Evolutionary conservation across 2,329 filamentous ascomycete species (phyloP).

Genomic region (Ceratocystis papillata): DNA sequence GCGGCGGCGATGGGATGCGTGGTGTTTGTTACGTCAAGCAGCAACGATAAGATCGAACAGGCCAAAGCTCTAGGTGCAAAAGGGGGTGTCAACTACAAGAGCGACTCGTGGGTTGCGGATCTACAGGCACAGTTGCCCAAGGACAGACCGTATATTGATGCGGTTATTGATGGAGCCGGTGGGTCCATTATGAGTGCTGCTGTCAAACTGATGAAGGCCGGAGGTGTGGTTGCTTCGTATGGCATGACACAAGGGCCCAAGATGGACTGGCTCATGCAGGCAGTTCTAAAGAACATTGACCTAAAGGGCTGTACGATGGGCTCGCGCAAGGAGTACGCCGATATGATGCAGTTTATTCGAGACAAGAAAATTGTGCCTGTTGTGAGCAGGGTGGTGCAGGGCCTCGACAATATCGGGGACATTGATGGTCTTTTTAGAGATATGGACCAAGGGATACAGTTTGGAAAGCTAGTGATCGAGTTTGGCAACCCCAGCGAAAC

Average conservation of each 20-base stretch:
- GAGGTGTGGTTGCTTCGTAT: conserved; percentile 76
- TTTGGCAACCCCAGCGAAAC: conserved; percentile 37
- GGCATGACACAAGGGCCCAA: conserved; percentile 82
- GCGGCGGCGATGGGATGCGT: conserved; percentile 61
- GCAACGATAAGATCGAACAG: conserved; percentile 61
- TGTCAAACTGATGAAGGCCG: conserved; percentile 59
- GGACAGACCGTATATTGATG: conserved; percentile 61
- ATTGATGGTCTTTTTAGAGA: conserved; percentile 77
- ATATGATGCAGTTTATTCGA: conserved; percentile 76
- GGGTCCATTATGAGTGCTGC: conserved; percentile 68
- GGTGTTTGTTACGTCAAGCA: conserved; percentile 73
- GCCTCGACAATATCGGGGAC: conserved; percentile 63
- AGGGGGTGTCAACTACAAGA: conserved; percentile 75
- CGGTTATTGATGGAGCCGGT: conserved; percentile 82
- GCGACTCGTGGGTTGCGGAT: conserved; percentile 70
- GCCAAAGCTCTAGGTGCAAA: conserved; percentile 62
- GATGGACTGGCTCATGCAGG: conserved; percentile 77
- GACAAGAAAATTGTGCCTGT: conserved; percentile 64
- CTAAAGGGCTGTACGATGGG: conserved; percentile 84
- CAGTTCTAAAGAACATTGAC: conserved; percentile 79
- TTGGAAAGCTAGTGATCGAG: conserved; percentile 83
- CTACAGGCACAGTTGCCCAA: conserved; percentile 51
- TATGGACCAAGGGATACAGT: conserved; percentile 75
- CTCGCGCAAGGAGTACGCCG: conserved; percentile 74
- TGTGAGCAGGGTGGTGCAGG: conserved; percentile 62